Evolutionary conservation across 1,284 basidiomycete genomes (phyloP), one percentile per base, ranked within the genome.

Genomic region (Leccinum subrobustum): DNA sequence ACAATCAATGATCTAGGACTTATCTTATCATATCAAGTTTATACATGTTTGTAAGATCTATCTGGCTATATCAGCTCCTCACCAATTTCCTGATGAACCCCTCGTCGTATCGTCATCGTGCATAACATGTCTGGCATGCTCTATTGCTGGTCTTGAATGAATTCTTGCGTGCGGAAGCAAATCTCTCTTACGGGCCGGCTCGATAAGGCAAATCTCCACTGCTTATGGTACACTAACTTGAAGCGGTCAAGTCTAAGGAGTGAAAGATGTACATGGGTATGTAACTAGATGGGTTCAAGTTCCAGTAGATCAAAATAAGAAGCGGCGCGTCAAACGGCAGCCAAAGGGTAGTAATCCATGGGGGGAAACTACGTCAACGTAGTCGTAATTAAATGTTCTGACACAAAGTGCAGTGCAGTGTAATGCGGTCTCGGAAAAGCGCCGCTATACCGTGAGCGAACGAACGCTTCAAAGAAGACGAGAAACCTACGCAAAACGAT

Each of bases 341-440:
- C 44, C 52, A 6, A 56, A 39, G 48, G 56, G 54, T 25, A 58
- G 57, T 61, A 64, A 61, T 50, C 42, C 42, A 6, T 44, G 9
- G 44, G 20, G 56, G 56, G 47, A 54, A 65, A 57, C 59, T 58
- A 56, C 56, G 59, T 58, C 52, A 53, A 53, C 37, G 29, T 47
- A 39, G 56, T 44, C 42, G n/a, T 79, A 74, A 76, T 88, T 86
- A 91, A 73, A 91, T 91, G 76, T 81, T 89, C 79, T 83, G 83
- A 82, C 89, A 91, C 73, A 91, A 77, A 61, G 83, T 81, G 81
- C 89, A 91, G 63, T 85, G 77, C 69, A 91, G 82, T 20, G 77
- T 83, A 71, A 91, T 88, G 66, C 77, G 78, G 65, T 89, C 81
- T 67, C 86, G 82, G 85, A 91, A 89, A 59, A 91, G 69, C 57